Evolutionary conservation across 768 basidiomycete species (phyloP).

Genomic region (Podaxis pistillaris): DNA sequence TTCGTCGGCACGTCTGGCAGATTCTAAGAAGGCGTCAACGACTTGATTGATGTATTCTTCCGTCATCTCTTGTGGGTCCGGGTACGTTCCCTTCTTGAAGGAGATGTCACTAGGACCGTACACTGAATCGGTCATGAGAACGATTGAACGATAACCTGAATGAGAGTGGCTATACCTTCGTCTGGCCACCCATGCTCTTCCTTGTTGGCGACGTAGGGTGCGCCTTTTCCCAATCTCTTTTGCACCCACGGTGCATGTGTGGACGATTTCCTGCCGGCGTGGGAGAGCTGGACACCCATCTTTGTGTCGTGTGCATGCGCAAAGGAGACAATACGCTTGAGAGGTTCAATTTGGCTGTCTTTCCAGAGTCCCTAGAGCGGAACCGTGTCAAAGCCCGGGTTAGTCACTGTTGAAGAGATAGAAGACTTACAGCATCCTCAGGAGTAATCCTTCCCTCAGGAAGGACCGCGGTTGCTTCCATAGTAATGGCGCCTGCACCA

Average conservation of each 20-base stretch:
- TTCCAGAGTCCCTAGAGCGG: constrained; percentile 61
- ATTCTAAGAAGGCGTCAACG: constrained; percentile 58
- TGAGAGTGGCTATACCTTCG: constrained; percentile 39
- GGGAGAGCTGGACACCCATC: constrained; percentile 79
- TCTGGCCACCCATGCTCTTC: constrained; percentile 71
- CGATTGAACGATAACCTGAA: background rate
- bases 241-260: constrained; percentile 69
- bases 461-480: constrained; percentile 74
- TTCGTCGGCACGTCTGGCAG: constrained; percentile 52
- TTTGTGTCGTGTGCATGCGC: constrained; percentile 65
- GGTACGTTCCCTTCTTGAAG: constrained; percentile 45
- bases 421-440: constrained; percentile 56
- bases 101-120: constrained; percentile 58
- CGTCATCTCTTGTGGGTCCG: constrained; percentile 58
- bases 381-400: background rate
- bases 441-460: constrained; percentile 79
- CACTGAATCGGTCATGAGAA: constrained; percentile 37
- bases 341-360: constrained; percentile 69
- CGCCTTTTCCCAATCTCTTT: constrained; percentile 30
- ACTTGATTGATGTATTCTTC: constrained; percentile 52
- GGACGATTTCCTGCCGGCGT: constrained; percentile 71
- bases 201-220: constrained; percentile 34
- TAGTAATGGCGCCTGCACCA: constrained; percentile 65
- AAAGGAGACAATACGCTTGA: constrained; percentile 74
- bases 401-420: background rate